Base-by-base conservation (phyloP, 2,329 filamentous ascomycete genomes). In the Aspergillus novoparasiticus region DNA sequence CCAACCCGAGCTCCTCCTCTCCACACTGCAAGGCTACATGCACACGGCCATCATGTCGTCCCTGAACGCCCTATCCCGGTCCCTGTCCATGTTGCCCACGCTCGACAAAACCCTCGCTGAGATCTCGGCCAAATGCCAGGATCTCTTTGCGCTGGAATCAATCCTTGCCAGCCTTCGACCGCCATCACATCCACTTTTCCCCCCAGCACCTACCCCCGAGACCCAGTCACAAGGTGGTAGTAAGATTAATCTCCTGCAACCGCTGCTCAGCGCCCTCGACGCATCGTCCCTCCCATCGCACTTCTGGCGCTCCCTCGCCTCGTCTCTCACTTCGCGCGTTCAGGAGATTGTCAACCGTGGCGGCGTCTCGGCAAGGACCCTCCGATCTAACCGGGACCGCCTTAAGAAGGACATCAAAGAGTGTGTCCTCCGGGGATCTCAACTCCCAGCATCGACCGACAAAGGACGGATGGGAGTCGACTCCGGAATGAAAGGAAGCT, bases 271-370 rank as follows among this genome's bases (percentile, higher is more conserved):
- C 12, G 84, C 89, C n/a, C 86, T 99, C 9, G 95, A 98, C 77
- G 97, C 93, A 0, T 88, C 91, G 0, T 95, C 92, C 2, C 82
- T 99, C 19, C 88, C 93, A 1, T 94, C 91, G 0, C 96, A 94
- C 76, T 99, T 97, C 80, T 99, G 95, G 93, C 86, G 95, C 59
- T 91, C 90, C 10, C 86, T 98, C 72, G 95, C 95, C 0, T 88
- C 90, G 0, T 89, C 88, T 61, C 83, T 98, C 63, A 87, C 90
- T 4, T 82, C 88, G 0, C 86, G 92, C 26, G 93, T 97, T 0
- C 90, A 93, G 76, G 94, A 98, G 68, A 92, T 98, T 51, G 78
- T 96, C 62, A 88, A 86, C 64, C 87, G 92, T 62, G 94, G 94
- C 2, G 94, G 95, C 0, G 90, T 94, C 0, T 90, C 91, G 32